A percentile compares a stretch with the other conserved stretches of the same genome.
Evolutionary conservation across 768 basidiomycete species (phyloP).

Genomic region (Lactarius vividus): DNA sequence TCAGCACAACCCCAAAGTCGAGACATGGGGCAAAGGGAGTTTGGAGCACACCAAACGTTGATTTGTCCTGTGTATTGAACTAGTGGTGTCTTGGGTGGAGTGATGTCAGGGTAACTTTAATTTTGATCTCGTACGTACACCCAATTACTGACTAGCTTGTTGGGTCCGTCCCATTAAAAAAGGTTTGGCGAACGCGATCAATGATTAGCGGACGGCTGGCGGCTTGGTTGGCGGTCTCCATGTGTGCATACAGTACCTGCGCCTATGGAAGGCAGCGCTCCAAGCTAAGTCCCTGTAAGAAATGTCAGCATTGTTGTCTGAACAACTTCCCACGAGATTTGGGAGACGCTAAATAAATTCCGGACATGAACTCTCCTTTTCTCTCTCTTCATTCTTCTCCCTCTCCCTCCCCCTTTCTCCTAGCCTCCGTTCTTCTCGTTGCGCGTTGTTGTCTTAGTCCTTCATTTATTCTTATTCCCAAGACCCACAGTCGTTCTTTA

Average conservation of each 20-base stretch:
- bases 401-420: no score
- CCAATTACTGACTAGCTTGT: background rate
- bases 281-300: background rate
- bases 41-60: background rate
- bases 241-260: background rate
- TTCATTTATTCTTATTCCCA: background rate
- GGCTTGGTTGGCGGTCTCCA: background rate
- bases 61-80: background rate
- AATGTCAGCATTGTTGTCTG: background rate
- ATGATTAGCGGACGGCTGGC: background rate
- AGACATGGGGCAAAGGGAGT: background rate
- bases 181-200: background rate
- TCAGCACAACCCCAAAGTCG: background rate
- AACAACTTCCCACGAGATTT: background rate
- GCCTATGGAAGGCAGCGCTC: background rate
- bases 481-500: slow-evolving; percentile 1
- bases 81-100: background rate
- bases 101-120: background rate
- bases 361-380: background rate
- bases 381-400: background rate
- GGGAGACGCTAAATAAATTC: background rate
- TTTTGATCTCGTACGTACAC: background rate
- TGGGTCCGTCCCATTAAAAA: no score
- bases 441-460: background rate
- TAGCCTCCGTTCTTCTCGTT: background rate